A percentile compares a stretch with the other conserved stretches of the same genome.
Evolutionary conservation across 306 rosid genomes (phyloP).

Genomic region (Myrica gale): DNA sequence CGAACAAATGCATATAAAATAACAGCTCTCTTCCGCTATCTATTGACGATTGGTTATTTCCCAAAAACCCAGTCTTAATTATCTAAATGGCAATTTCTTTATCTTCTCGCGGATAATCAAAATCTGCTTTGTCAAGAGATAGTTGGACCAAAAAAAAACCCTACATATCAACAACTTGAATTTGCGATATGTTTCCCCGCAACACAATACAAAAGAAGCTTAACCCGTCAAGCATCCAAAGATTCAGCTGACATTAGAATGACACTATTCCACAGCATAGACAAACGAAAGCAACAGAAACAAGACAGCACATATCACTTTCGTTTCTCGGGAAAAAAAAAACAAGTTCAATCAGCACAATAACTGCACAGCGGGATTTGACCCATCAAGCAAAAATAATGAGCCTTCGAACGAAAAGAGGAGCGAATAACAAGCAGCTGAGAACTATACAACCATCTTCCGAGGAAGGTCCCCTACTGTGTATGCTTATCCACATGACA

Average conservation of each 20-base stretch:
- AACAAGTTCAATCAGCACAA: slow-evolving; percentile 28
- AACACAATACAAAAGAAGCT: neutral
- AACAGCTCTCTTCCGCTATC: too few species aligned
- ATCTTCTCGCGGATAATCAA: too few species aligned
- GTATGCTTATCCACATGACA: slow-evolving; percentile 36
- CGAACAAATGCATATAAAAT: too few species aligned
- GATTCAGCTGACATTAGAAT: neutral
- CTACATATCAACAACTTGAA: neutral
- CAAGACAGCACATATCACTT: slow-evolving; percentile 23
- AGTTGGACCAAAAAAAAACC: neutral
- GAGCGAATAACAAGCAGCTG: slow-evolving; percentile 37
- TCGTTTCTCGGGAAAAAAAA: neutral
- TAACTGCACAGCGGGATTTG: slow-evolving; percentile 32
- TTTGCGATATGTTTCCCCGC: neutral
- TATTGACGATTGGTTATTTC: too few species aligned
- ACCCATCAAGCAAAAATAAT: slow-evolving; percentile 40
- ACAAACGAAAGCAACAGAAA: neutral
- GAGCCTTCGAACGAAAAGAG: slow-evolving; percentile 21
- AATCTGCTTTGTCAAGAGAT: too few species aligned
- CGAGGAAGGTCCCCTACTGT: slow-evolving; percentile 32
- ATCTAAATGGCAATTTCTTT: too few species aligned
- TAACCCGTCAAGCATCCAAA: neutral
- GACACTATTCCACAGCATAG: neutral
- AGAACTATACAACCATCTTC: slow-evolving; percentile 54
- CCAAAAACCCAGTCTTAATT: too few species aligned